Evolutionary conservation across 148 eudicot species (phyloP), one percentile per base, ranked within the genome.

Genomic region (Spergularia bocconei): DNA sequence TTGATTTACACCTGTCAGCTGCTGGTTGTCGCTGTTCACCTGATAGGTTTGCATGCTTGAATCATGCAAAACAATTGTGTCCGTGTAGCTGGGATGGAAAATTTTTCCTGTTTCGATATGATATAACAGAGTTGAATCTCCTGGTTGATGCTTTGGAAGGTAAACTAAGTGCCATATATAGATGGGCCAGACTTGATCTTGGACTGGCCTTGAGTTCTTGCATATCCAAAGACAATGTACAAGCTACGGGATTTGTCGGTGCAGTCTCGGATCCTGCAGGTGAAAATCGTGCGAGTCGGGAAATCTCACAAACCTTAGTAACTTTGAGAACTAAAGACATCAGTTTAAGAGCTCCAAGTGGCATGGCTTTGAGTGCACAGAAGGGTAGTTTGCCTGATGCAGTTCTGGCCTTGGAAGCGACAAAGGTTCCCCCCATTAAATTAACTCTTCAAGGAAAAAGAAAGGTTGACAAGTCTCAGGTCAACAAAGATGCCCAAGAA

Each of bases 81-180:
- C 70, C 92, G 5, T 96, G 98, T 82, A 79, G 93, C 67, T 85
- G 88, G 91, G 88, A 86, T 77, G 87, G 83, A 52, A 96, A 91
- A 72, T 91, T 82, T 84, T 89, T 91, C 85, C 90, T 96, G 54
- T 88, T 88, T 69, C 97, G 98, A 56, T 92, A 96, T 67, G 91
- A 88, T 79, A 79, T 88, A 59, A 53, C 76, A 47, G 99, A 96
- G 71, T 75, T 96, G 79, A 85, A 89, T 79, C 79, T 96, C 39
- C 75, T 96, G 81, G 91, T 84, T 84, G 97, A 96, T 85, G 99
- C 99, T 78, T 79, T 96, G 79, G 98, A 96, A 77, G 99, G 99
- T 61, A 96, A 96, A 85, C 79, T 96, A 58, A 91, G 98, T 80
- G 88, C 98, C 54, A 80, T 96, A 69, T 91, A 96, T 82, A 85